phyloP scores from a whole-genome alignment of 2,329 filamentous ascomycete species.

The Sordariomycetes sp. region DNA sequence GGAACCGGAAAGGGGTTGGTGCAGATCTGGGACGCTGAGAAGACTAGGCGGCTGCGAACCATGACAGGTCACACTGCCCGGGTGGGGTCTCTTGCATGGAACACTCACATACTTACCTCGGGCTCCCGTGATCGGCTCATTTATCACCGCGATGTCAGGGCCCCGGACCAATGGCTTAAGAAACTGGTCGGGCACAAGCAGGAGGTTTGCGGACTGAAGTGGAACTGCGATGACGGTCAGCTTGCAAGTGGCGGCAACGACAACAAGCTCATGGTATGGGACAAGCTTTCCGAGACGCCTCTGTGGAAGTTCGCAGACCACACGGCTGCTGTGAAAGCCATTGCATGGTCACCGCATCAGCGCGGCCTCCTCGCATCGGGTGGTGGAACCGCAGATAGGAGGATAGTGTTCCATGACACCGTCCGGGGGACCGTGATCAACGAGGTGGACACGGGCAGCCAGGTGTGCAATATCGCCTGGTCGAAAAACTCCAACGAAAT shows the following conservation, averaged over 20 bases:
- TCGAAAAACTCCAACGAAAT: slow-evolving; percentile 97
- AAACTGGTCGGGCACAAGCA: slow-evolving; percentile 93
- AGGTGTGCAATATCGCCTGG: slow-evolving; percentile 98
- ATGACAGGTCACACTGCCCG: slow-evolving; percentile 95
- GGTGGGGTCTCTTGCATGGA: slow-evolving; percentile 93
- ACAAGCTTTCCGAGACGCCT: slow-evolving; percentile 85
- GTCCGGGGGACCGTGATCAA: slow-evolving; percentile 69
- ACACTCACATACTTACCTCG: slow-evolving; percentile 92
- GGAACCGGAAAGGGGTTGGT: slow-evolving; percentile 91
- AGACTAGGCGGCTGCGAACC: slow-evolving; percentile 72
- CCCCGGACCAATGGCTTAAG: slow-evolving; percentile 79
- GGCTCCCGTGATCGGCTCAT: slow-evolving; percentile 89
- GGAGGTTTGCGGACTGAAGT: slow-evolving; percentile 91
- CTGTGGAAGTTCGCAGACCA: slow-evolving; percentile 93
- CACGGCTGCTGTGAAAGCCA: slow-evolving; percentile 92
- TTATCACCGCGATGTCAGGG: slow-evolving; percentile 89
- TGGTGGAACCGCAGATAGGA: slow-evolving; percentile 87
- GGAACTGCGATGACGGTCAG: slow-evolving; percentile 94
- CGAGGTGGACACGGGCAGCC: slow-evolving; percentile 91
- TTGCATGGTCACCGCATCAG: slow-evolving; percentile 95
- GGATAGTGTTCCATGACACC: slow-evolving; percentile 98
- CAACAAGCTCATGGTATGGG: slow-evolving; percentile 98
- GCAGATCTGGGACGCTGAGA: slow-evolving; percentile 95
- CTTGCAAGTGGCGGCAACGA: slow-evolving; percentile 94
- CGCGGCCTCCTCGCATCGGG: slow-evolving; percentile 89